These are phyloP conservation scores for Penstemon barbatus DNA, from an alignment of 257 asterid genomes.

Conservation along the genomic window DNA sequence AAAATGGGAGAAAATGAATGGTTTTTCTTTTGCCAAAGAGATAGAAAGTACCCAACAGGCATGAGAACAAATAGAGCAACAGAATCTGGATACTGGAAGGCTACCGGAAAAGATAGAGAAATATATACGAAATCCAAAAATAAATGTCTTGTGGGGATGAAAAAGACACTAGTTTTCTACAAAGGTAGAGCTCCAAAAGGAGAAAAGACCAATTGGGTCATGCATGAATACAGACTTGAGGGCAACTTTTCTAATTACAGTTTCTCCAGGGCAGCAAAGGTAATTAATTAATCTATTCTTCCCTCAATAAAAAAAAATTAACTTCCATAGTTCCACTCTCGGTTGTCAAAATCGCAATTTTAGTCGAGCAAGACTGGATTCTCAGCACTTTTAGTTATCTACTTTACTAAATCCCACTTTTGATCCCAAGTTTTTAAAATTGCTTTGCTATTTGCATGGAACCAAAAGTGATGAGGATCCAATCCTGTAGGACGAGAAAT, in stretches of 20 bases:
- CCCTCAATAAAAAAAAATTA: not conserved
- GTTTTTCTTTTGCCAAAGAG: constrained; percentile 75
- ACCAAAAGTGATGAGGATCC: too few species aligned
- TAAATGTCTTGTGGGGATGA: constrained; percentile 70
- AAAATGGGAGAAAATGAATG: constrained; percentile 78
- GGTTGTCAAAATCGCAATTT: not conserved
- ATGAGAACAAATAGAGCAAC: constrained; percentile 86
- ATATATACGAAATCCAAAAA: constrained; percentile 42
- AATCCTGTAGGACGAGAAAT: too few species aligned
- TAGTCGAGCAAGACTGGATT: not conserved
- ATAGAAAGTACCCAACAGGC: constrained; percentile 82
- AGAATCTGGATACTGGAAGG: constrained; percentile 82
- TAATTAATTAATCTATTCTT: constrained; percentile 15
- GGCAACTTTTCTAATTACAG: constrained; percentile 56
- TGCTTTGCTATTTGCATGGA: too few species aligned
- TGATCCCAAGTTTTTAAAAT: too few species aligned
- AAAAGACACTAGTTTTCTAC: constrained; percentile 89
- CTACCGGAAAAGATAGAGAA: constrained; percentile 84
- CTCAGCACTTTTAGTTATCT: not conserved
- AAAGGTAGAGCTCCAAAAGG: constrained; percentile 92
- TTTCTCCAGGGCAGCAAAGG: constrained; percentile 69
- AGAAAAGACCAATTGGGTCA: constrained; percentile 74
- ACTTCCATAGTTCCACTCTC: not conserved
- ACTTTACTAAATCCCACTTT: not conserved
- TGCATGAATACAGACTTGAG: constrained; percentile 78